These are phyloP conservation scores for Obelidium mucronatum DNA, from an alignment of 192 early-diverging fungal genomes.

Conservation along the genomic window DNA sequence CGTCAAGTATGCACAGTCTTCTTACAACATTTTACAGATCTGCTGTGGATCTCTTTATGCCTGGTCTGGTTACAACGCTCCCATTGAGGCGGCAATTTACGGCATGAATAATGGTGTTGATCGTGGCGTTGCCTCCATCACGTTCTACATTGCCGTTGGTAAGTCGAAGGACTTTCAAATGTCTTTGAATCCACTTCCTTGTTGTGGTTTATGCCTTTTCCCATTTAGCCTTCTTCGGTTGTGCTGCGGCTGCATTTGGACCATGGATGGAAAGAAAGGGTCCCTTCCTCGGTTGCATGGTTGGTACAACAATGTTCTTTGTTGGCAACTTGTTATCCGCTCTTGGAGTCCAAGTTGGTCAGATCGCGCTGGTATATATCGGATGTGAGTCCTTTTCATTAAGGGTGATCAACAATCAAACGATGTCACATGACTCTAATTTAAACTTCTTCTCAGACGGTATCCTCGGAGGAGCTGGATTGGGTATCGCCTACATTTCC, in stretches of 20 bases:
- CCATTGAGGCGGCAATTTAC: slow-evolving; percentile 68
- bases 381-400: neutral
- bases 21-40: slow-evolving; percentile 27
- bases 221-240: slow-evolving; percentile 63
- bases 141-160: slow-evolving; percentile 81
- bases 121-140: slow-evolving; percentile 62
- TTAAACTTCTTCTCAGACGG: slow-evolving; percentile 55
- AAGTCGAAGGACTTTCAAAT: too few species aligned
- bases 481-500: slow-evolving; percentile 78
- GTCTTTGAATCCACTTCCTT: neutral
- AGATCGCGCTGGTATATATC: slow-evolving; percentile 53
- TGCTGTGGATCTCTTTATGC: slow-evolving; percentile 79
- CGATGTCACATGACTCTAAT: neutral
- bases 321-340: slow-evolving; percentile 72
- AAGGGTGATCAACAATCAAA: slow-evolving; percentile 1
- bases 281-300: slow-evolving; percentile 68
- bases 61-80: slow-evolving; percentile 79
- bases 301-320: slow-evolving; percentile 73
- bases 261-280: slow-evolving; percentile 83
- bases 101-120: slow-evolving; percentile 49
- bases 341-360: slow-evolving; percentile 55
- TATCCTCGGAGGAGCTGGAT: slow-evolving; percentile 71
- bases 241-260: slow-evolving; percentile 73
- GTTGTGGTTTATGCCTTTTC: neutral
- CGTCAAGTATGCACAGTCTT: neutral